Percentiles rank a stretch among this genome's conserved stretches.
phyloP scores from a whole-genome alignment of 352 stramenopile species.

The Globisporangium nodosum region DNA sequence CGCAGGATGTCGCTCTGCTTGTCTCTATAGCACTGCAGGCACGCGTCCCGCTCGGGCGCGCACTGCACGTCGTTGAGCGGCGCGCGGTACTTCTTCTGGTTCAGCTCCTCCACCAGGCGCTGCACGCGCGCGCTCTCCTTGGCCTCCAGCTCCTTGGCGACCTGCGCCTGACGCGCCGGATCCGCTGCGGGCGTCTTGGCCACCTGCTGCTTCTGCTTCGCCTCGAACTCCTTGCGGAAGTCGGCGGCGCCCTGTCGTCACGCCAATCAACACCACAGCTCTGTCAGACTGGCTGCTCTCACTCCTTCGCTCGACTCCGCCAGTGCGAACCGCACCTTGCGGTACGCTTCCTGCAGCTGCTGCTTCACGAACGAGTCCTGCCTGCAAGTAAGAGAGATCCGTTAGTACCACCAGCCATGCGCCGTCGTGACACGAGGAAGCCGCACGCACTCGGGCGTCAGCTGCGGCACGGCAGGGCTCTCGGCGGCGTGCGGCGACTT shows the following conservation, averaged over 20 bases:
- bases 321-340: constrained; percentile 32
- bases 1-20: constrained; percentile 71
- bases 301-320: neutral
- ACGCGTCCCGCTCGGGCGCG: constrained; percentile 66
- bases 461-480: constrained; percentile 7
- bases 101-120: constrained; percentile 72
- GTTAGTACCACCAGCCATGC: neutral
- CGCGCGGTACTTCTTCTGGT: constrained; percentile 80
- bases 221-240: constrained; percentile 55
- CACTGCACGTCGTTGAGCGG: constrained; percentile 81
- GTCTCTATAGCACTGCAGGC: constrained; percentile 85
- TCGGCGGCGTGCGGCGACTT: constrained; percentile 18
- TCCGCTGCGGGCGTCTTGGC: constrained; percentile 2
- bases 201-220: constrained; percentile 30
- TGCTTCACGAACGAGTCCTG: constrained; percentile 64
- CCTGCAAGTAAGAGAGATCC: constrained; percentile 17
- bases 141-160: constrained; percentile 65
- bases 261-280: neutral
- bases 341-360: constrained; percentile 71
- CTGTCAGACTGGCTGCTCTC: neutral
- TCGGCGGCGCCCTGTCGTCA: constrained; percentile 52
- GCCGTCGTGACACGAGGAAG: neutral
- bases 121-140: constrained; percentile 63
- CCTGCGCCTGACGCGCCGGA: constrained; percentile 45
- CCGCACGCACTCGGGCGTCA: constrained; percentile 39